phyloP scores from a whole-genome alignment of 2,329 filamentous ascomycete species.

The Lasiodiplodia gonubiensis region DNA sequence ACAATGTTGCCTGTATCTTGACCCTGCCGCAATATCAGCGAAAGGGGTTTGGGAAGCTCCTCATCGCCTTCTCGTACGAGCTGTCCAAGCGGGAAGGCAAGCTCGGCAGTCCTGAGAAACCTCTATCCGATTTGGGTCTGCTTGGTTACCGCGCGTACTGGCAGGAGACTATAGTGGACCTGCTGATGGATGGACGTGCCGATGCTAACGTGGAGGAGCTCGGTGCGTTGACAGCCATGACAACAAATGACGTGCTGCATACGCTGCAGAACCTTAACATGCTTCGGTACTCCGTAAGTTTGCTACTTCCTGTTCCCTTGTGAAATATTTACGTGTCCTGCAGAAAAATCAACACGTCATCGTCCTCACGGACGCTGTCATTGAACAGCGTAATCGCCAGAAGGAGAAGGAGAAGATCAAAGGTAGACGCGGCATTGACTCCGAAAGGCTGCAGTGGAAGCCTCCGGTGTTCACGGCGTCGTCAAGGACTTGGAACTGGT shows the following conservation, averaged over 20 bases:
- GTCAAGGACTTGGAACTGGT: conserved; percentile 96
- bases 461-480: conserved; percentile 92
- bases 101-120: conserved; percentile 94
- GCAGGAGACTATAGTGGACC: conserved; percentile 91
- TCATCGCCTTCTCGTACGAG: conserved; percentile 98
- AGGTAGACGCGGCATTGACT: conserved; percentile 76
- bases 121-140: conserved; percentile 88
- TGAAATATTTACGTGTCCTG: background rate
- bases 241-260: conserved; percentile 94
- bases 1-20: conserved; percentile 97
- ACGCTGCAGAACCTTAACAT: conserved; percentile 93
- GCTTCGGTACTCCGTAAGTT: conserved; percentile 78
- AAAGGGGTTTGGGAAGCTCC: conserved; percentile 87
- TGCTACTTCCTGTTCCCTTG: conserved; percentile 5
- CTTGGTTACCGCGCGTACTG: conserved; percentile 96
- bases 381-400: conserved; percentile 71
- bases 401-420: conserved; percentile 82
- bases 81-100: conserved; percentile 94
- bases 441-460: conserved; percentile 87
- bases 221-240: conserved; percentile 83
- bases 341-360: conserved; percentile 93
- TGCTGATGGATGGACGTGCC: conserved; percentile 72
- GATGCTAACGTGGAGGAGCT: conserved; percentile 86
- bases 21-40: conserved; percentile 96
- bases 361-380: conserved; percentile 82